Evolutionary conservation across 192 early-diverging fungal species (phyloP).

Genomic region (Mortierella alpina): DNA sequence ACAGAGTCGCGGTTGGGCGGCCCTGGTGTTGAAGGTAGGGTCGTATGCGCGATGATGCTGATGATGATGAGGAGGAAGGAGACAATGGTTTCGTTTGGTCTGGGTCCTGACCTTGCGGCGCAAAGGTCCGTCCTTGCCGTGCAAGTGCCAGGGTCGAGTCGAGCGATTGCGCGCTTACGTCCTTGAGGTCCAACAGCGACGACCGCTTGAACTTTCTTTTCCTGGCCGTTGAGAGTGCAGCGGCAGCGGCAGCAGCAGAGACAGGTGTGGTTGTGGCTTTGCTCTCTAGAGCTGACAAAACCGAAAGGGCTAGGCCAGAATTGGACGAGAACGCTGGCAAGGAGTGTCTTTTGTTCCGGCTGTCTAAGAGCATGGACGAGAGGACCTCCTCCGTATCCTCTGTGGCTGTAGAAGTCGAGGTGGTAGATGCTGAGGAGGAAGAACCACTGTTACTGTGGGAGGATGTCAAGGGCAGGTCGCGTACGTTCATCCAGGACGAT

Average conservation of each 20-base stretch:
- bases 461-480: slow-evolving; percentile 12
- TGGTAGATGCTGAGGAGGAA: neutral
- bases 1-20: slow-evolving; percentile 1
- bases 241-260: too few species aligned
- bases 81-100: neutral
- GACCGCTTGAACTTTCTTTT: too few species aligned
- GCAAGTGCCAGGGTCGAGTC: neutral
- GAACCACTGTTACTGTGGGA: neutral
- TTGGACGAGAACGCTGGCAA: neutral
- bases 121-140: neutral
- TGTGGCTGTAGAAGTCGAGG: neutral
- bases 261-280: too few species aligned
- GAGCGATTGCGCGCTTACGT: neutral
- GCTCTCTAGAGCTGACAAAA: neutral
- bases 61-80: slow-evolving; percentile 11
- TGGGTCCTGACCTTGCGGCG: neutral
- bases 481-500: slow-evolving; percentile 12
- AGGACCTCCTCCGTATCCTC: slow-evolving; percentile 28
- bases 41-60: neutral
- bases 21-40: neutral
- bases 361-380: slow-evolving; percentile 42
- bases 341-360: slow-evolving; percentile 11
- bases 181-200: too few species aligned
- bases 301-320: slow-evolving; percentile 4
- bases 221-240: too few species aligned